phyloP scores from a whole-genome alignment of 768 basidiomycete species.

The Pisolithus marmoratus region DNA sequence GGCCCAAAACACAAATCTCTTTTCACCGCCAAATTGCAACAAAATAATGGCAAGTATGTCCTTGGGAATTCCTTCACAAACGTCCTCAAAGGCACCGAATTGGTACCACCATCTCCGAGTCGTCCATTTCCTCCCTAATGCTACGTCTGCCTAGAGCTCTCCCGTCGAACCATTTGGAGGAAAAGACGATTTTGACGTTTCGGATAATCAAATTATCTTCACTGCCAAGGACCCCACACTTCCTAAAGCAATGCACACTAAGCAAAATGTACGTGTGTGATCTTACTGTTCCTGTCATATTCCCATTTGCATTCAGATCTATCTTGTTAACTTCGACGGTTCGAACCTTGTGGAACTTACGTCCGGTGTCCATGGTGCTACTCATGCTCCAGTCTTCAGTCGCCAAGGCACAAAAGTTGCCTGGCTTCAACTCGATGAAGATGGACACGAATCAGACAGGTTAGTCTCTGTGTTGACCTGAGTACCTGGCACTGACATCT shows the following conservation, averaged over 20 bases:
- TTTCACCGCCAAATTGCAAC: slow-evolving; percentile 58
- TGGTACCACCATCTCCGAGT: slow-evolving; percentile 43
- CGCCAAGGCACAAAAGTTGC: slow-evolving; percentile 64
- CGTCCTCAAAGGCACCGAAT: slow-evolving; percentile 58
- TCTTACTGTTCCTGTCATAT: not conserved
- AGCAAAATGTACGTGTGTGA: slow-evolving; percentile 58
- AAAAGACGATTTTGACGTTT: slow-evolving; percentile 74
- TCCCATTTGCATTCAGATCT: slow-evolving; percentile 44
- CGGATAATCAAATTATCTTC: slow-evolving; percentile 64
- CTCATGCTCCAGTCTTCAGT: slow-evolving; percentile 66
- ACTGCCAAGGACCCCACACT: slow-evolving; percentile 81
- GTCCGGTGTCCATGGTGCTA: slow-evolving; percentile 80
- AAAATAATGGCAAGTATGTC: slow-evolving; percentile 44
- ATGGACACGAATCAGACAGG: slow-evolving; percentile 90
- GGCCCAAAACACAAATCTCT: slow-evolving; percentile 67
- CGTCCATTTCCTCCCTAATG: not conserved
- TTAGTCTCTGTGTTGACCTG: slow-evolving; percentile 15
- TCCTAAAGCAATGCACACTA: slow-evolving; percentile 80
- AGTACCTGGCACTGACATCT: not conserved
- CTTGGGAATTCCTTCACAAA: slow-evolving; percentile 51
- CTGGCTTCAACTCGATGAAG: slow-evolving; percentile 83
- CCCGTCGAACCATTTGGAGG: slow-evolving; percentile 90
- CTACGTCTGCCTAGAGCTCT: slow-evolving; percentile 38
- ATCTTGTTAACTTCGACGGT: slow-evolving; percentile 57
- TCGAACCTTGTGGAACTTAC: slow-evolving; percentile 63